Evolutionary conservation across 805 yeast species (phyloP), one percentile per base, ranked within the genome.

Genomic region (Metschnikowia vanudenii): DNA sequence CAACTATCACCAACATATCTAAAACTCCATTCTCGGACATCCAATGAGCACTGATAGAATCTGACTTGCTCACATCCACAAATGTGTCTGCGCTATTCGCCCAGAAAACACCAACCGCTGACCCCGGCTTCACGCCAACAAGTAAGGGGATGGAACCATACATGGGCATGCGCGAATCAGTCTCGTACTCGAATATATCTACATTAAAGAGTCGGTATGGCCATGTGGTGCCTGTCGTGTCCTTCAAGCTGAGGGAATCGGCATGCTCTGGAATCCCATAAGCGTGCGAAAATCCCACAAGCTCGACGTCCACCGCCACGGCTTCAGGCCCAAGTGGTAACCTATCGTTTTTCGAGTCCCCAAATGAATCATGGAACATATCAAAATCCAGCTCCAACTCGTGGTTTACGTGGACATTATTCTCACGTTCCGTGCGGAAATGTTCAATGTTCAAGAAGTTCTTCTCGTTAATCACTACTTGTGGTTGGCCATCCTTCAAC

Each of bases 221-320:
- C 39, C 59, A 49, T 45, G 84, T 86, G 1, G 69, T 47, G 11
- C 54, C 60, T 0, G 69, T 56, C 0, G 98, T 91, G 53, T 87
- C 92, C 46, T 82, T 81, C 54, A 94, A 70, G 16, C 84, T 74
- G 40, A 94, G 67, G 1, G 85, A 71, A 55, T 88, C 96, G 0
- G 98, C 92, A 60, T 94, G 99, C 64, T 94, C 99, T 0, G 99
- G 98, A 37, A 94, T 85, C n/a, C 99, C 99, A 63, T 80, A 94
- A 1, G 88, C 86, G 57, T 84, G 75, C 4, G 71, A 62, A 54
- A 74, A 84, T 0, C 80, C 82, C 2, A 66, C 60, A 53, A 94
- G 83, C 0, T 80, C 67, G 49, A 89, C 76, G 62, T 94, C 99
- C 24, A 87, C 53, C 0, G 85, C 97, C 20, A 94, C 74, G 0